Evolutionary conservation across 768 basidiomycete species (phyloP).

Genomic region (Phlegmacium glaucopus): DNA sequence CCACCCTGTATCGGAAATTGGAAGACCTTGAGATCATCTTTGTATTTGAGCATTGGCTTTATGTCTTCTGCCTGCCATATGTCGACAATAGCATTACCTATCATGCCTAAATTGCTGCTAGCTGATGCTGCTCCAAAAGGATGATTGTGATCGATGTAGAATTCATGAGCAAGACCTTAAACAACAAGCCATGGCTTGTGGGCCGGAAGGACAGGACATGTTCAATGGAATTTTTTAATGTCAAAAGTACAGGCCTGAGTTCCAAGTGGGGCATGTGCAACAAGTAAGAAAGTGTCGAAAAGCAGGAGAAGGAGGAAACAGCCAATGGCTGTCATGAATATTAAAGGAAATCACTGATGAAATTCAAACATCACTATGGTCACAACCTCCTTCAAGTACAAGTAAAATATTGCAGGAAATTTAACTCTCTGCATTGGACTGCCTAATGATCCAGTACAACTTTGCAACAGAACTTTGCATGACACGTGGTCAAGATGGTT

Average conservation of each 20-base stretch:
- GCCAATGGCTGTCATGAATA: no score
- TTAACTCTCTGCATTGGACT: no score
- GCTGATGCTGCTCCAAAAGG: conserved; percentile 27
- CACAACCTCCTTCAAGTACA: no score
- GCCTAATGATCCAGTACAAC: no score
- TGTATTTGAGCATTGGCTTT: conserved; percentile 17
- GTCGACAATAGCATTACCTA: conserved; percentile 23
- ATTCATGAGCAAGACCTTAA: conserved; percentile 13
- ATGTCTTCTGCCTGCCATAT: conserved; percentile 22
- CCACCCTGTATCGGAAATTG: conserved; percentile 13
- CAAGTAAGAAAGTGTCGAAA: conserved; percentile 19
- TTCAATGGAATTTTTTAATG: conserved; percentile 32
- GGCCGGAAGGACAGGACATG: conserved; percentile 30
- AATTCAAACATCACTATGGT: no score
- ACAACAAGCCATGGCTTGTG: conserved; percentile 30
- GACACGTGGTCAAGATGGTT: no score
- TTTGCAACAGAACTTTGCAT: no score
- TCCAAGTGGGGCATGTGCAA: conserved; percentile 25
- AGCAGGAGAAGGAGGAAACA: no score
- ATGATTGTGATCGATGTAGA: conserved; percentile 27
- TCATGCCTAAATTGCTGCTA: conserved; percentile 29
- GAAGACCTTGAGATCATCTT: conserved; percentile 23
- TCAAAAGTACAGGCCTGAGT: conserved; percentile 28
- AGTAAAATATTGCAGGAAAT: no score
- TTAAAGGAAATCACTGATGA: no score